These are phyloP conservation scores for Hamamelis virginiana DNA, from an alignment of 164 flowering plant species.

Conservation along the genomic window DNA sequence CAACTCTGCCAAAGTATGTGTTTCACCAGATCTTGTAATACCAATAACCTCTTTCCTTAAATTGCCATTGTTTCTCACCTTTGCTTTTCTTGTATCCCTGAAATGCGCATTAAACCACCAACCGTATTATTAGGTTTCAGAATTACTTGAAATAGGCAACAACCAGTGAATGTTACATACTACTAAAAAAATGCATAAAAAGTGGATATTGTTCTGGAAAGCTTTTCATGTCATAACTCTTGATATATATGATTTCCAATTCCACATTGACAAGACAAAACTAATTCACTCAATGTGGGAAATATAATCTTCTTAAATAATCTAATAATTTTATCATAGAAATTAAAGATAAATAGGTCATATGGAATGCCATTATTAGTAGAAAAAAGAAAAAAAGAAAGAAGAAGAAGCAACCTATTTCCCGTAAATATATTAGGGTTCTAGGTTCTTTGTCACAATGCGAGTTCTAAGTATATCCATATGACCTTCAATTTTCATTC, in stretches of 20 bases:
- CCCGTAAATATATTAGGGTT: no score
- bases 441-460: no score
- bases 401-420: no score
- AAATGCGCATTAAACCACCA: constrained; percentile 3
- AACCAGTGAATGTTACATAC: background rate
- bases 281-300: background rate
- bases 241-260: background rate
- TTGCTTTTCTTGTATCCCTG: constrained; percentile 45
- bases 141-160: background rate
- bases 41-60: constrained; percentile 60
- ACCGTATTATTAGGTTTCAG: background rate
- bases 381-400: no score
- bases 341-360: no score
- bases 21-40: constrained; percentile 45
- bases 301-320: background rate
- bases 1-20: constrained; percentile 51
- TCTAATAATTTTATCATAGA: background rate
- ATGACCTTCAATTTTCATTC: no score
- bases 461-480: no score
- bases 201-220: background rate
- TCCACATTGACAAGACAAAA: background rate
- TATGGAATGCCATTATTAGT: no score
- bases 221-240: background rate
- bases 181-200: background rate
- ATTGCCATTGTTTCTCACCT: constrained; percentile 14